Evolutionary conservation across 164 flowering plant species (phyloP).

Genomic region (Nymphaea thermarum): DNA sequence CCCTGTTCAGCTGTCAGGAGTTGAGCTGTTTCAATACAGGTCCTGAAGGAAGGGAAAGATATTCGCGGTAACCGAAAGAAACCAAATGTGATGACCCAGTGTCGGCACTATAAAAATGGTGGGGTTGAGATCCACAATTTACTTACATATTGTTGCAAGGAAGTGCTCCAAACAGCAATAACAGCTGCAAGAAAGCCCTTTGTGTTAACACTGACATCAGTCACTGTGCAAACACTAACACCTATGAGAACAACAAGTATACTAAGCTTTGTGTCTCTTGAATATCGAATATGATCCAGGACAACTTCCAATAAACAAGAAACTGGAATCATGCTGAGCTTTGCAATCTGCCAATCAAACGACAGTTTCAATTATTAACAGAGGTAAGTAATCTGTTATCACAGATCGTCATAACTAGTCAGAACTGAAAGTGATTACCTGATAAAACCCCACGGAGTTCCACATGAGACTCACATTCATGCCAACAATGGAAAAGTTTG

Average conservation of each 20-base stretch:
- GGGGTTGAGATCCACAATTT: not conserved
- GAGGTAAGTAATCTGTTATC: not conserved
- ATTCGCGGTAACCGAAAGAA: too few species aligned
- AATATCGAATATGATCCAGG: constrained; percentile 47
- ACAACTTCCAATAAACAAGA: constrained; percentile 15
- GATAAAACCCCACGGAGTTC: constrained; percentile 90
- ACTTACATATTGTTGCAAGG: constrained; percentile 90
- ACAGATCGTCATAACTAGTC: not conserved
- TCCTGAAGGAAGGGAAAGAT: too few species aligned
- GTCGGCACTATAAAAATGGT: not conserved
- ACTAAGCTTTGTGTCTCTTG: constrained; percentile 84
- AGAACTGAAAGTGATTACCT: constrained; percentile 29
- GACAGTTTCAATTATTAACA: not conserved
- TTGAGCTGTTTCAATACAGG: too few species aligned
- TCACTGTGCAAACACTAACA: constrained; percentile 85
- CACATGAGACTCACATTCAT: constrained; percentile 94
- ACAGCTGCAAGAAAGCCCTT: constrained; percentile 71
- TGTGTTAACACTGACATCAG: constrained; percentile 79
- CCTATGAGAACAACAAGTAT: constrained; percentile 68
- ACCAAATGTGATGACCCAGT: too few species aligned
- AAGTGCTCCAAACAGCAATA: constrained; percentile 86
- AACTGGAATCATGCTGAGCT: constrained; percentile 74
- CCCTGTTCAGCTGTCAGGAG: too few species aligned
- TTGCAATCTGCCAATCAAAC: constrained; percentile 51
- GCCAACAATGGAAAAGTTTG: constrained; percentile 87